A percentile compares a stretch with the other conserved stretches of the same genome.
These are phyloP conservation scores for Parathielavia appendiculata DNA, from an alignment of 495 filamentous ascomycete genomes.

Conservation along the genomic window DNA sequence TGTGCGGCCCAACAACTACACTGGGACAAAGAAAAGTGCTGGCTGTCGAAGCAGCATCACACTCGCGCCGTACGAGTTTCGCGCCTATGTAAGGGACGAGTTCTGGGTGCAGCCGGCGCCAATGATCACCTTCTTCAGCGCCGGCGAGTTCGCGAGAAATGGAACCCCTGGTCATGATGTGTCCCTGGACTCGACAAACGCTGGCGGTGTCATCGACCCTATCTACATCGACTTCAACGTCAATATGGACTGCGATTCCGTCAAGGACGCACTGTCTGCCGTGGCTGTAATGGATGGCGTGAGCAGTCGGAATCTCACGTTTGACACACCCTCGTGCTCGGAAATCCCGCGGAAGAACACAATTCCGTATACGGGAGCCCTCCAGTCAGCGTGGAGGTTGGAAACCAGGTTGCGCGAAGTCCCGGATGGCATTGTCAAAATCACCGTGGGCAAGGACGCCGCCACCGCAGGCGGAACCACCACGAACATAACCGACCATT, in stretches of 20 bases:
- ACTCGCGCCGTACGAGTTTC: conserved; percentile 56
- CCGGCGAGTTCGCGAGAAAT: too few species aligned
- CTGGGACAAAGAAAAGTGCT: conserved; percentile 33
- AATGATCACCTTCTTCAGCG: conserved; percentile 49
- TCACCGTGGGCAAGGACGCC: conserved; percentile 57
- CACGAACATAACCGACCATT: conserved; percentile 50
- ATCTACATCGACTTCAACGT: conserved; percentile 58
- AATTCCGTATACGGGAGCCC: conserved; percentile 37
- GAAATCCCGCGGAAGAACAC: conserved; percentile 2
- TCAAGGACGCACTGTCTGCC: conserved; percentile 45
- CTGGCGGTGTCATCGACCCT: conserved; percentile 9
- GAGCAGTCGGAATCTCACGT: conserved; percentile 37
- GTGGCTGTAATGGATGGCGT: conserved; percentile 15
- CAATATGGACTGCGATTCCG: conserved; percentile 56
- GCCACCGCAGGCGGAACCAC: conserved; percentile 32
- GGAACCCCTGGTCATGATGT: conserved; percentile 44
- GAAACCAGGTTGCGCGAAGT: conserved; percentile 53
- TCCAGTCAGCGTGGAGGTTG: conserved; percentile 53
- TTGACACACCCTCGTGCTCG: conserved; percentile 44
- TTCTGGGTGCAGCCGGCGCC: conserved; percentile 50
- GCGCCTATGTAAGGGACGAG: conserved; percentile 52
- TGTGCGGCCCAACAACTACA: conserved; percentile 29
- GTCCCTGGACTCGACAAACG: conserved; percentile 49
- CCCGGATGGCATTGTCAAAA: conserved; percentile 58
- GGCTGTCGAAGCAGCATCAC: conserved; percentile 55